These are phyloP conservation scores for Ascobolus immersus DNA, from an alignment of 495 filamentous ascomycete species.

Conservation along the genomic window DNA sequence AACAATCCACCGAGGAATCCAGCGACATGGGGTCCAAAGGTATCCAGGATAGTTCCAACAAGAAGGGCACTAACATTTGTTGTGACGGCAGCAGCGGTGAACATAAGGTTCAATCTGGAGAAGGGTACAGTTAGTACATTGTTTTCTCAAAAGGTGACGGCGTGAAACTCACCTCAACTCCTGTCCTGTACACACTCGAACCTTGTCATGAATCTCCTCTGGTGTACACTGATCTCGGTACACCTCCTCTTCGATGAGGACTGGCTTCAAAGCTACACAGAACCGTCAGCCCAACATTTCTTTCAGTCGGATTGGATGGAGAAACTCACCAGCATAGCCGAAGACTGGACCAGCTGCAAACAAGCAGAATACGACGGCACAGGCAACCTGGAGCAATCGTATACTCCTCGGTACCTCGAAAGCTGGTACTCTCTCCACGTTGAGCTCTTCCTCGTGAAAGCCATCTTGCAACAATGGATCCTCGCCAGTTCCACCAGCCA, in stretches of 20 bases:
- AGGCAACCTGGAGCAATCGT: slow-evolving; percentile 35
- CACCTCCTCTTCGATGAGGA: slow-evolving; percentile 49
- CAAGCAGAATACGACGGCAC: slow-evolving; percentile 57
- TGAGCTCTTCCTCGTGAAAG: no score
- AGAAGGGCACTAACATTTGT: slow-evolving; percentile 39
- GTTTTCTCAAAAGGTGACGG: not conserved
- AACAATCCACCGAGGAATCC: slow-evolving; percentile 46
- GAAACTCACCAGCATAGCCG: slow-evolving; percentile 31
- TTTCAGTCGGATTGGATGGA: not conserved
- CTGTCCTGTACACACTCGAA: slow-evolving; percentile 42
- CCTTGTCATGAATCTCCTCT: slow-evolving; percentile 32
- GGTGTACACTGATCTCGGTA: slow-evolving; percentile 38
- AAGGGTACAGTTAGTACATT: slow-evolving; percentile 3
- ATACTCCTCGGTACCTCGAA: slow-evolving; percentile 42
- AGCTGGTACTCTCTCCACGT: slow-evolving; percentile 30
- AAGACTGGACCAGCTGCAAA: slow-evolving; percentile 60
- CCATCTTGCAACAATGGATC: no score
- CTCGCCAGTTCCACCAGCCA: no score
- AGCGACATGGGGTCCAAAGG: slow-evolving; percentile 52
- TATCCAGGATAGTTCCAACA: slow-evolving; percentile 63
- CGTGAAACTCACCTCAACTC: slow-evolving; percentile 36
- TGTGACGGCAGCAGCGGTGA: slow-evolving; percentile 69
- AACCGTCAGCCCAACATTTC: not conserved
- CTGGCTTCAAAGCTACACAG: slow-evolving; percentile 41
- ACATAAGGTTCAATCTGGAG: slow-evolving; percentile 73